These are phyloP conservation scores for Cyamopsis tetragonoloba DNA, from an alignment of 306 rosid species.

Conservation along the genomic window DNA sequence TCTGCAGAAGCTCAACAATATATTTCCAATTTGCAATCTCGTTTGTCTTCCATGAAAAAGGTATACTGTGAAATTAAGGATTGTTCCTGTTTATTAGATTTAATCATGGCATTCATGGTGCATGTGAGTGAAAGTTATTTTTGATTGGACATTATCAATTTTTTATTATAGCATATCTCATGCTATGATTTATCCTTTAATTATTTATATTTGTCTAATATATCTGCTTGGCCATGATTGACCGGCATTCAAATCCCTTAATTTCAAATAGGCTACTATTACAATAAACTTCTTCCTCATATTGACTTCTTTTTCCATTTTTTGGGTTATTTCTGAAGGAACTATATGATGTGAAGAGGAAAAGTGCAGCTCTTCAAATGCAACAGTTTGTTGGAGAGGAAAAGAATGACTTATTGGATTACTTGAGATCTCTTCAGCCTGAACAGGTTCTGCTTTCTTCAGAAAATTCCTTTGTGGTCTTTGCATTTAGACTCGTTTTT, in stretches of 20 bases:
- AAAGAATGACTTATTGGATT: conserved; percentile 86
- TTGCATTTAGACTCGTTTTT: background rate
- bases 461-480: background rate
- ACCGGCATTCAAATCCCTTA: conserved; percentile 1
- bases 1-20: conserved; percentile 75
- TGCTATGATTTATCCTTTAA: background rate
- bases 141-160: conserved; percentile 5
- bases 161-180: background rate
- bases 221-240: conserved; percentile 2
- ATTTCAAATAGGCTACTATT: background rate
- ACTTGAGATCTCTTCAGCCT: conserved; percentile 90
- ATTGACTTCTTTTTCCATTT: background rate
- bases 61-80: conserved; percentile 33
- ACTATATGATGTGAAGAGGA: conserved; percentile 76
- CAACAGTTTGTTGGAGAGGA: conserved; percentile 97
- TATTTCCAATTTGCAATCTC: conserved; percentile 66
- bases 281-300: background rate
- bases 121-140: background rate
- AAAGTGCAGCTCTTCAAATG: conserved; percentile 92
- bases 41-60: conserved; percentile 73
- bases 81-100: background rate
- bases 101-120: conserved; percentile 20
- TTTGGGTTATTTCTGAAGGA: conserved; percentile 49
- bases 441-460: conserved; percentile 58
- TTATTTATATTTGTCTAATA: conserved; percentile 2